phyloP scores from a whole-genome alignment of 805 yeast genomes.

The Komagataella populi region DNA sequence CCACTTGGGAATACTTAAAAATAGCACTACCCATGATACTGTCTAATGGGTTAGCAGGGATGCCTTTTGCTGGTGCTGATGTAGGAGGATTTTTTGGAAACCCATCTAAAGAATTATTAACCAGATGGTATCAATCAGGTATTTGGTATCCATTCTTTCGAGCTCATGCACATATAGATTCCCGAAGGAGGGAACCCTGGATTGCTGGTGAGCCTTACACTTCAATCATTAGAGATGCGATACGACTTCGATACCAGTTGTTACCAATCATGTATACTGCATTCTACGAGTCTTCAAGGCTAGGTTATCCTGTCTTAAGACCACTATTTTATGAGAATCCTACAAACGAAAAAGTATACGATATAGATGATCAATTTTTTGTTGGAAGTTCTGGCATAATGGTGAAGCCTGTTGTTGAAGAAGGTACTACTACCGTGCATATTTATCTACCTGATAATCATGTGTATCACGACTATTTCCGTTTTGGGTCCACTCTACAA shows the following conservation, averaged over 20 bases:
- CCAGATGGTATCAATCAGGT: conserved; percentile 95
- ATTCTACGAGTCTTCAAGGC: conserved; percentile 47
- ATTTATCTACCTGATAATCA: conserved; percentile 43
- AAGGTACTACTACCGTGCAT: conserved; percentile 24
- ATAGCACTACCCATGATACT: conserved; percentile 80
- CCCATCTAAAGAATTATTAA: conserved; percentile 66
- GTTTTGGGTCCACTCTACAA: conserved; percentile 12
- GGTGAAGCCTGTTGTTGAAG: conserved; percentile 67
- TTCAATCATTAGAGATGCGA: conserved; percentile 51
- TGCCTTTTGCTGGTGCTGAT: conserved; percentile 93
- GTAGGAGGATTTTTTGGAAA: conserved; percentile 95
- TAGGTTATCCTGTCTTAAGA: conserved; percentile 58
- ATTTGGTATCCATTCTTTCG: conserved; percentile 94
- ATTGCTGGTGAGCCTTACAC: conserved; percentile 65
- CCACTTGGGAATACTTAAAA: conserved; percentile 79
- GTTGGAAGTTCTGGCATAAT: conserved; percentile 59
- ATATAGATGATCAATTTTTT: conserved; percentile 73
- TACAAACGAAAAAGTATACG: conserved; percentile 29
- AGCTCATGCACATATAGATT: conserved; percentile 92
- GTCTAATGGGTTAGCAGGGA: conserved; percentile 68
- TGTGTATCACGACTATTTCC: conserved; percentile 37
- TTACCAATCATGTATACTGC: conserved; percentile 73
- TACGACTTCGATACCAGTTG: conserved; percentile 59
- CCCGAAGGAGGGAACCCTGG: conserved; percentile 90
- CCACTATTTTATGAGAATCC: conserved; percentile 54